phyloP scores from a whole-genome alignment of 2,329 filamentous ascomycete genomes.

The Myriangium duriaei region DNA sequence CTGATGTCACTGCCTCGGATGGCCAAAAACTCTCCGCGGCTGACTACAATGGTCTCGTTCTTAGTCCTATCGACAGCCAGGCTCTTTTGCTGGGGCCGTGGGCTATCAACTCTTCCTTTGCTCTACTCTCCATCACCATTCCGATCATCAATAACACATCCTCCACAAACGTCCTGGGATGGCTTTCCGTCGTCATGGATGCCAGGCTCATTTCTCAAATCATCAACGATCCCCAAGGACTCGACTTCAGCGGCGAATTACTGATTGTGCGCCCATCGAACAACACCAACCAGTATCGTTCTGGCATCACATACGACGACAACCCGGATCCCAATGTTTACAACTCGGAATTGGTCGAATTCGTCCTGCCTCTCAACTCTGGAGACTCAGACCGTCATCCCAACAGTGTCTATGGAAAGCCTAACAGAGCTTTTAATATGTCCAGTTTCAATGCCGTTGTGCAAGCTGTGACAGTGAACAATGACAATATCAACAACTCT shows the following conservation, averaged over 20 bases:
- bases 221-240: conserved; percentile 51
- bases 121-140: conserved; percentile 68
- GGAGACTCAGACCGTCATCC: conserved; percentile 19
- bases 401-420: conserved; percentile 22
- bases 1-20: conserved; percentile 21
- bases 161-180: conserved; percentile 57
- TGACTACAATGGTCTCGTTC: conserved; percentile 28
- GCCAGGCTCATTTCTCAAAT: conserved; percentile 52
- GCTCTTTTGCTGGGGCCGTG: conserved; percentile 68
- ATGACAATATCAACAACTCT: conserved; percentile 48
- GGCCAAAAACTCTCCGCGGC: conserved; percentile 27
- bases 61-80: conserved; percentile 30
- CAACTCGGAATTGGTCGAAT: conserved; percentile 15
- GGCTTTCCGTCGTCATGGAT: conserved; percentile 68
- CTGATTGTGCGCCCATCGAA: conserved; percentile 58
- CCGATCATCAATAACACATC: conserved; percentile 60
- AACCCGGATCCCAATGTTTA: conserved; percentile 3
- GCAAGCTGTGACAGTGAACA: conserved; percentile 43
- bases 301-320: conserved; percentile 21
- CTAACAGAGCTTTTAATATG: conserved; percentile 45
- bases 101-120: conserved; percentile 57
- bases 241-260: conserved; percentile 57
- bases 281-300: conserved; percentile 44
- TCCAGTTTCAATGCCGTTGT: conserved; percentile 50
- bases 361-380: conserved; percentile 19